These are phyloP conservation scores for Spatholobus suberectus DNA, from an alignment of 306 rosid species.

Conservation along the genomic window DNA sequence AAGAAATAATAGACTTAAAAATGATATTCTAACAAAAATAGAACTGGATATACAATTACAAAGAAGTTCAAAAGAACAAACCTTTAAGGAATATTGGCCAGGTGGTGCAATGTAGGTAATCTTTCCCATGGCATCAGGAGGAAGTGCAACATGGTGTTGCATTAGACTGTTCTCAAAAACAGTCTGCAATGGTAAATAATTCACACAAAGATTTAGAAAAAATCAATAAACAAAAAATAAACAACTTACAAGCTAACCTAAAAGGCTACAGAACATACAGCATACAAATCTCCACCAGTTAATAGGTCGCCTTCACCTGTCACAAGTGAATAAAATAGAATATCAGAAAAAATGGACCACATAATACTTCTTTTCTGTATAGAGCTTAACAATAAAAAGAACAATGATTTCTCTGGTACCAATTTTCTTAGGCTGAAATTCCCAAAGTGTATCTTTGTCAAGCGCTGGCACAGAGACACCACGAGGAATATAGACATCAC, in stretches of 20 bases:
- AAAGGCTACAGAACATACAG: slow-evolving; percentile 66
- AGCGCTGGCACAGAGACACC: slow-evolving; percentile 98
- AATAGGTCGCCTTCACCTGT: slow-evolving; percentile 93
- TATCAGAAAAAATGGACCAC: slow-evolving; percentile 25
- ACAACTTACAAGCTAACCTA: slow-evolving; percentile 30
- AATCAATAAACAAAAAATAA: neutral
- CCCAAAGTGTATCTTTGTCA: slow-evolving; percentile 96
- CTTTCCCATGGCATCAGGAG: slow-evolving; percentile 99
- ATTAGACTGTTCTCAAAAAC: slow-evolving; percentile 92
- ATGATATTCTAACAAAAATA: slow-evolving; percentile 15
- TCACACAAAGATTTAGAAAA: slow-evolving; percentile 29
- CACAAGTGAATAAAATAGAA: slow-evolving; percentile 34
- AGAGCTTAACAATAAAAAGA: neutral
- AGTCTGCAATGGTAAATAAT: slow-evolving; percentile 60
- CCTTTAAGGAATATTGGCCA: slow-evolving; percentile 96
- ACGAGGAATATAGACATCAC: slow-evolving; percentile 98
- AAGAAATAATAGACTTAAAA: neutral
- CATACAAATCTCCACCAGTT: slow-evolving; percentile 97
- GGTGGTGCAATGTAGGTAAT: slow-evolving; percentile 85
- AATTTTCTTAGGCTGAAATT: slow-evolving; percentile 87
- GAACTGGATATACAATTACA: slow-evolving; percentile 2
- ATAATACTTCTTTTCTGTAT: neutral
- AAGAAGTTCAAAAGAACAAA: slow-evolving; percentile 38
- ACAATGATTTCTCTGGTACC: slow-evolving; percentile 49
- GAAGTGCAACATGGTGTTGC: slow-evolving; percentile 92